Evolutionary conservation across 805 yeast genomes (phyloP).

Genomic region (Ogataea glucozyma): DNA sequence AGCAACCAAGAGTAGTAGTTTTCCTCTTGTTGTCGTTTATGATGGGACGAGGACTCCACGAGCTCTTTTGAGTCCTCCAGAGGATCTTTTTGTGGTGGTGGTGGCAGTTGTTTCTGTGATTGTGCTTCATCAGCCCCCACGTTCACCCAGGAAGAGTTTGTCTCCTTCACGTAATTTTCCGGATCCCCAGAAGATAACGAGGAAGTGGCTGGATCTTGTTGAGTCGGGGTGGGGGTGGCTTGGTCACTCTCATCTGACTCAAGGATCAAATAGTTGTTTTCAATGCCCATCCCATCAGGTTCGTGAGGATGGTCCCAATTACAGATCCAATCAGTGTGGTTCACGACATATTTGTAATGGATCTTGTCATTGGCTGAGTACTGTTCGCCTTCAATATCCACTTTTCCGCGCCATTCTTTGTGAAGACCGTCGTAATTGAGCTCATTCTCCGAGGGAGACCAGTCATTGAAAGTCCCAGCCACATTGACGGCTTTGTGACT

Average conservation of each 20-base stretch:
- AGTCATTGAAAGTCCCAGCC: constrained; percentile 28
- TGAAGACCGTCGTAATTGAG: constrained; percentile 7
- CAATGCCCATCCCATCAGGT: constrained; percentile 28
- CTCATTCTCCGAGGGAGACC: constrained; percentile 17
- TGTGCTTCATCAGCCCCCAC: constrained; percentile 12
- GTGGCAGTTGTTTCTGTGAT: too few species aligned
- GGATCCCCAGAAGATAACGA: not conserved
- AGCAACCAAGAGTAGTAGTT: constrained; percentile 22
- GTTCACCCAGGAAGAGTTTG: constrained; percentile 17
- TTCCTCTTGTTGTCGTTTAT: constrained; percentile 1
- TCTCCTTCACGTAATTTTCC: constrained; percentile 1
- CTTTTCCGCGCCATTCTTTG: constrained; percentile 13
- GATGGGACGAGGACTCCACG: not conserved
- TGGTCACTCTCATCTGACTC: constrained; percentile 4
- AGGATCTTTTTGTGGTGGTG: too few species aligned
- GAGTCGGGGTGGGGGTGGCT: not conserved
- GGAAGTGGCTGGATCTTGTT: not conserved
- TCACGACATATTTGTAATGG: constrained; percentile 32
- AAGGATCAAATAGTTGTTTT: constrained; percentile 27
- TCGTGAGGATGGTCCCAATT: constrained; percentile 24
- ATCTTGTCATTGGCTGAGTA: constrained; percentile 18
- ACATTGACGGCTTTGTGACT: constrained; percentile 14
- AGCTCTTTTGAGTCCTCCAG: not conserved
- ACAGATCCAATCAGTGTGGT: constrained; percentile 31
- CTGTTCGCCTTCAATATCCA: constrained; percentile 3